phyloP scores from a whole-genome alignment of 148 eudicot species.

The Salicornia ramosissima region DNA sequence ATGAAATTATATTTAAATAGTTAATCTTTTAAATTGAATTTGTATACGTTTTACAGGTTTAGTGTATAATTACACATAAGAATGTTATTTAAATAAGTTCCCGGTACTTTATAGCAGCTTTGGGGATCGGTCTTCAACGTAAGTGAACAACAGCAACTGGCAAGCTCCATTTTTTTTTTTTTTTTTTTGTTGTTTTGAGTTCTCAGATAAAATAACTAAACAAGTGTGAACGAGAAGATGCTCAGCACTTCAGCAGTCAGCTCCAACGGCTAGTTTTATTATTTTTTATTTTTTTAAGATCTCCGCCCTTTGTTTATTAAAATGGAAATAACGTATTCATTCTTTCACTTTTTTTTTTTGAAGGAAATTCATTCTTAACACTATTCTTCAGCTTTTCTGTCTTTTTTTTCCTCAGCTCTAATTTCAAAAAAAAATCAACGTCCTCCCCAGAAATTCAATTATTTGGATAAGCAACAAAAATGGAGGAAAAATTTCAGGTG shows the following conservation, averaged over 20 bases:
- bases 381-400: background rate
- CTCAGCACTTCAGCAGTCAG: too few relatives aligned
- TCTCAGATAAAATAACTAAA: constrained; percentile 3
- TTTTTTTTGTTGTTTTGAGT: background rate
- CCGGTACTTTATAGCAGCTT: too few relatives aligned
- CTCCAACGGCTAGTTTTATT: constrained; percentile 27
- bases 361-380: constrained; percentile 11
- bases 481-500: constrained; percentile 18
- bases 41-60: too few relatives aligned
- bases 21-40: too few relatives aligned
- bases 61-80: too few relatives aligned
- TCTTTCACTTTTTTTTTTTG: background rate
- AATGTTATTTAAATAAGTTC: too few relatives aligned
- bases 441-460: background rate
- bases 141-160: too few relatives aligned
- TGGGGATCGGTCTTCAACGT: too few relatives aligned
- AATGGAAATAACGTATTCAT: background rate
- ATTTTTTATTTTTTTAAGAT: background rate
- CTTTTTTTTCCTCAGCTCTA: background rate
- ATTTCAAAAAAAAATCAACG: background rate
- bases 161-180: too few relatives aligned
- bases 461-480: background rate
- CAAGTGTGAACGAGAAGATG: background rate
- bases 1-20: too few relatives aligned
- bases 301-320: background rate